Percentiles rank a stretch among this genome's conserved stretches.
Evolutionary conservation across 208 protist genomes (phyloP).

Genomic region (Entamoeba moshkovskii): DNA sequence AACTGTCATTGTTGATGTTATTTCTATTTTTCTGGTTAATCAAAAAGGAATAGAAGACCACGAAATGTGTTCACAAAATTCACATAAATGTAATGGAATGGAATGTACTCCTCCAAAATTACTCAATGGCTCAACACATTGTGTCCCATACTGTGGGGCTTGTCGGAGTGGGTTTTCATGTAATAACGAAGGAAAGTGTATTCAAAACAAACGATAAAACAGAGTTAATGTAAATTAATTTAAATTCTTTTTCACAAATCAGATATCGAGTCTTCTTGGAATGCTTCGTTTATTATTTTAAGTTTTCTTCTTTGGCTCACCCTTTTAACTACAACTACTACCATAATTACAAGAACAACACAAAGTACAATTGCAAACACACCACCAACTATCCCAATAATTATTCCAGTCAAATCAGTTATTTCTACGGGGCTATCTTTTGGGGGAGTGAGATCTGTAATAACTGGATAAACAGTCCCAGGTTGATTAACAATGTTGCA

Average conservation of each 20-base stretch:
- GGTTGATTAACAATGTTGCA: background rate
- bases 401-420: background rate
- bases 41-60: too few species aligned
- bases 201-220: too few species aligned
- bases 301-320: background rate
- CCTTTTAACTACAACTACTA: background rate
- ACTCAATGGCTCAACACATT: too few species aligned
- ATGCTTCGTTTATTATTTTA: background rate
- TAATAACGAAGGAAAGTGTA: too few species aligned
- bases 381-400: background rate
- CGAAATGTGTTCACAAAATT: too few species aligned
- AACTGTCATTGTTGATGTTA: too few species aligned
- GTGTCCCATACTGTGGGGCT: too few species aligned
- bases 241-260: background rate
- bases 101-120: too few species aligned
- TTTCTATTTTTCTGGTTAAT: too few species aligned
- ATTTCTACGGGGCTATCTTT: background rate
- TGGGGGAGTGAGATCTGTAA: background rate
- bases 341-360: background rate
- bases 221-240: too few species aligned
- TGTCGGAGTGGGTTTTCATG: too few species aligned
- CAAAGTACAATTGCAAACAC: background rate
- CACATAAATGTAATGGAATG: too few species aligned
- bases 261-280: background rate
- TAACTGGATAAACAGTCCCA: background rate